Conservation (phyloP, 768 basidiomycete genomes). For the Leucocoprinus sp. region DNA sequence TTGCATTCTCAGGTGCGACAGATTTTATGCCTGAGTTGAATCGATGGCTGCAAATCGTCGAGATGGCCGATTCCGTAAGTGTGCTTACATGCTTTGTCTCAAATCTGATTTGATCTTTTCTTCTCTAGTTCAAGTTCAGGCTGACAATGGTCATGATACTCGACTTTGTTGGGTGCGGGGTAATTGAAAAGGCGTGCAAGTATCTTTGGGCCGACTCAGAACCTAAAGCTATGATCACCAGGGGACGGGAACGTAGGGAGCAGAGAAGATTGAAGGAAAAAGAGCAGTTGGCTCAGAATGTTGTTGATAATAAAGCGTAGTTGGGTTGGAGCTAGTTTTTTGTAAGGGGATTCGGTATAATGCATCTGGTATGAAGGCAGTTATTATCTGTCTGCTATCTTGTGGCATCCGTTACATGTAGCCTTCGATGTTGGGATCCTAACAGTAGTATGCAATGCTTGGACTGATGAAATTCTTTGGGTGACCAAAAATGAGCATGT, state of each 20-base stretch:
- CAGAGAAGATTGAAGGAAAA: slow-evolving; percentile 32
- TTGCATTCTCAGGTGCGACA: slow-evolving; percentile 90
- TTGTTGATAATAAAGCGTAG: slow-evolving; percentile 4
- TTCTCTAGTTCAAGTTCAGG: slow-evolving; percentile 67
- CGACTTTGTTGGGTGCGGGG: slow-evolving; percentile 86
- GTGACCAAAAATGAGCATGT: no score
- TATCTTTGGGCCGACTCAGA: slow-evolving; percentile 80
- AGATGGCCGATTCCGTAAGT: slow-evolving; percentile 73
- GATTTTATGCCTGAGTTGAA: slow-evolving; percentile 95
- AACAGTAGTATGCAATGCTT: no score
- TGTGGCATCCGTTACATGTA: no score
- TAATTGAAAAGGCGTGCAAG: slow-evolving; percentile 79
- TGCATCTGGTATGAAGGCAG: no score
- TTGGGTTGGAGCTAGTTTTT: neutral
- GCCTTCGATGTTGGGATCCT: no score
- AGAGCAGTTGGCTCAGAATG: neutral
- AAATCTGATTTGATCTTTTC: neutral
- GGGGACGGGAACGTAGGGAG: slow-evolving; percentile 76
- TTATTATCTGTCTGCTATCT: no score
- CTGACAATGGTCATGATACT: slow-evolving; percentile 75
- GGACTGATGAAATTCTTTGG: no score
- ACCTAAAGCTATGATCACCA: slow-evolving; percentile 77
- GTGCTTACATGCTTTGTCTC: neutral
- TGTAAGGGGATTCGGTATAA: no score
- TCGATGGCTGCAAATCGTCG: slow-evolving; percentile 93